Evolutionary conservation across 2,329 filamentous ascomycete species (phyloP).

Genomic region (Colletotrichum orchidophilum): DNA sequence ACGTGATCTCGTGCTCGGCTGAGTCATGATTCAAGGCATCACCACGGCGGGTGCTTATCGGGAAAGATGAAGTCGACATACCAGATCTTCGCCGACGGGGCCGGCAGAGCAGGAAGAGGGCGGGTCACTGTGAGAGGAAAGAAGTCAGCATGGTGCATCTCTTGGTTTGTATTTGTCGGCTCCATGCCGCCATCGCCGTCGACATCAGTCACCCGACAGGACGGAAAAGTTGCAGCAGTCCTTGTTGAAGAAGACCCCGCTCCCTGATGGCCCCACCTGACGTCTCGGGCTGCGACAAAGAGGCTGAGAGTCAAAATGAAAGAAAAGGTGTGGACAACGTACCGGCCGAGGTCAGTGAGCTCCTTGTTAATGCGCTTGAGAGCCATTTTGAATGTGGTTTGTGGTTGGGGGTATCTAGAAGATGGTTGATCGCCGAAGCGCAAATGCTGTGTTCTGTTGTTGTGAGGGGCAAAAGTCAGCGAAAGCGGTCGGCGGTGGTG

Average conservation of each 20-base stretch:
- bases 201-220: neutral
- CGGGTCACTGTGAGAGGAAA: slow-evolving; percentile 76
- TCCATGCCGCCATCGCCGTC: slow-evolving; percentile 1
- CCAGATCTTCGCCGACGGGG: slow-evolving; percentile 96
- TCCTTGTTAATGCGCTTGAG: slow-evolving; percentile 97
- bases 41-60: slow-evolving; percentile 29
- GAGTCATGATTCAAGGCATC: slow-evolving; percentile 33
- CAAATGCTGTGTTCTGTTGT: slow-evolving; percentile 32
- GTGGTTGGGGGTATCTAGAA: slow-evolving; percentile 36
- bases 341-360: slow-evolving; percentile 90
- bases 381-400: slow-evolving; percentile 68
- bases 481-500: slow-evolving; percentile 31
- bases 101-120: slow-evolving; percentile 98
- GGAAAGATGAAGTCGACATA: slow-evolving; percentile 63
- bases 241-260: slow-evolving; percentile 44
- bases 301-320: neutral
- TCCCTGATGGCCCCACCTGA: slow-evolving; percentile 49
- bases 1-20: slow-evolving; percentile 36
- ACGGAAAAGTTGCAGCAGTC: slow-evolving; percentile 21
- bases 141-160: slow-evolving; percentile 40
- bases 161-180: neutral
- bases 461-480: slow-evolving; percentile 35
- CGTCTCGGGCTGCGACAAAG: slow-evolving; percentile 39
- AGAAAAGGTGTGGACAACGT: slow-evolving; percentile 42
- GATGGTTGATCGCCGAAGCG: slow-evolving; percentile 29